Evolutionary conservation across 805 yeast species (phyloP).

Genomic region (Wickerhamiella brachini): DNA sequence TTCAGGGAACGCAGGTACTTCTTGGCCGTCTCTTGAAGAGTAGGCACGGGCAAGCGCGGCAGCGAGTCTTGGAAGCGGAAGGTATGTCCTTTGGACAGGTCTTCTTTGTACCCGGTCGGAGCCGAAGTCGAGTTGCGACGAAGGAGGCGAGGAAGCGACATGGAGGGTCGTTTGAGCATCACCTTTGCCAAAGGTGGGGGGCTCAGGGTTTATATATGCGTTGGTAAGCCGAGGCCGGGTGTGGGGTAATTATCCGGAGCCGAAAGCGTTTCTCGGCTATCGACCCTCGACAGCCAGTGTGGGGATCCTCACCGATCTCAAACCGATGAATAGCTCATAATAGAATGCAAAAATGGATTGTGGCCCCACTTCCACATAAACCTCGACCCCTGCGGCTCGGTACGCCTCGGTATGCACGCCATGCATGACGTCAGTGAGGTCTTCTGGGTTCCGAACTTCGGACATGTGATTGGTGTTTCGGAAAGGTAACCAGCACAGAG

Average conservation of each 20-base stretch:
- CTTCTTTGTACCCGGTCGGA: conserved; percentile 23
- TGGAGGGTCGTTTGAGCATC: not conserved
- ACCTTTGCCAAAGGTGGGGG: not conserved
- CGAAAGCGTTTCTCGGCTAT: not conserved
- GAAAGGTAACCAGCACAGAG: no score
- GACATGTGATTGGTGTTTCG: not conserved
- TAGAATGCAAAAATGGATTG: no score
- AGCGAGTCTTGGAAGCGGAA: conserved; percentile 57
- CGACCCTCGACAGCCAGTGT: not conserved
- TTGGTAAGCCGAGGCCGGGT: not conserved
- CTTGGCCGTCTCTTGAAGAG: conserved; percentile 52
- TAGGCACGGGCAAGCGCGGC: conserved; percentile 82
- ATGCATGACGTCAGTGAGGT: not conserved
- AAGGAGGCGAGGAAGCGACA: conserved; percentile 1
- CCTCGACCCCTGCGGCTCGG: not conserved
- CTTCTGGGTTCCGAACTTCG: not conserved
- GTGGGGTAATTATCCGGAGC: not conserved
- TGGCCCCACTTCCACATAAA: not conserved
- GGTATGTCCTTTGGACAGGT: conserved; percentile 45
- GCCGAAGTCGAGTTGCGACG: conserved; percentile 24
- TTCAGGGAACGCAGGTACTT: conserved; percentile 59
- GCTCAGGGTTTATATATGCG: not conserved
- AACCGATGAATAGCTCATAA: no score
- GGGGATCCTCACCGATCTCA: not conserved
- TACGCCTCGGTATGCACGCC: not conserved